Conservation (phyloP, 306 rosid genomes). For the Glycyrrhiza uralensis region DNA sequence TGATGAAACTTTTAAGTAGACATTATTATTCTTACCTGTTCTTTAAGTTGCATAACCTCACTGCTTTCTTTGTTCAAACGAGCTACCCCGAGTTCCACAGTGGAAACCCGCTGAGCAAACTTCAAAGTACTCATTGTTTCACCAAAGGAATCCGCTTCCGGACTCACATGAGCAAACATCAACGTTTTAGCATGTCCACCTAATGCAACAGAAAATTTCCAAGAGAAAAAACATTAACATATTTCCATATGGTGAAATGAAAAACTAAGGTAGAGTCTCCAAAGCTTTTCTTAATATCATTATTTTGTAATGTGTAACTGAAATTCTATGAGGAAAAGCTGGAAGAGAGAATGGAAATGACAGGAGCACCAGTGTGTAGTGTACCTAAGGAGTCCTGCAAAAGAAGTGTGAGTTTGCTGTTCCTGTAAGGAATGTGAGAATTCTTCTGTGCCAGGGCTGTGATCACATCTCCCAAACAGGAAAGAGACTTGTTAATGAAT, state of each 20-base stretch:
- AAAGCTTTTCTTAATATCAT: conserved; percentile 9
- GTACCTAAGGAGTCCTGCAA: conserved; percentile 88
- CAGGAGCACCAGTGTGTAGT: background rate
- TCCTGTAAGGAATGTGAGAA: conserved; percentile 92
- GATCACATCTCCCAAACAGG: conserved; percentile 96
- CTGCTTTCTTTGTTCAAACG: conserved; percentile 68
- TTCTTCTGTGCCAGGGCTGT: conserved; percentile 92
- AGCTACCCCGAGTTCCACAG: conserved; percentile 88
- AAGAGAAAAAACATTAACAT: conserved; percentile 20
- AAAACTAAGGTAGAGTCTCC: background rate
- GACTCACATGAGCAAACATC: conserved; percentile 96
- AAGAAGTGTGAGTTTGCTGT: conserved; percentile 96
- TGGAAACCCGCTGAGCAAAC: conserved; percentile 88
- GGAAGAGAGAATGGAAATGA: background rate
- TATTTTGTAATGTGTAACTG: too few relatives aligned
- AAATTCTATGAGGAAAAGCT: too few relatives aligned
- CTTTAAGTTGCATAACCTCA: conserved; percentile 79
- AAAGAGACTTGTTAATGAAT: conserved; percentile 85
- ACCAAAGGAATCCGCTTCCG: conserved; percentile 80
- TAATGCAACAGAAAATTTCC: conserved; percentile 32
- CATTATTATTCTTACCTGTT: conserved; percentile 48
- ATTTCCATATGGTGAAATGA: background rate
- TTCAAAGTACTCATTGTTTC: conserved; percentile 86
- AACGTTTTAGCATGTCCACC: conserved; percentile 97
- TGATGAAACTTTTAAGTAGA: background rate